Conservation (phyloP, 1,284 basidiomycete species). For the Trametes hirsuta region DNA sequence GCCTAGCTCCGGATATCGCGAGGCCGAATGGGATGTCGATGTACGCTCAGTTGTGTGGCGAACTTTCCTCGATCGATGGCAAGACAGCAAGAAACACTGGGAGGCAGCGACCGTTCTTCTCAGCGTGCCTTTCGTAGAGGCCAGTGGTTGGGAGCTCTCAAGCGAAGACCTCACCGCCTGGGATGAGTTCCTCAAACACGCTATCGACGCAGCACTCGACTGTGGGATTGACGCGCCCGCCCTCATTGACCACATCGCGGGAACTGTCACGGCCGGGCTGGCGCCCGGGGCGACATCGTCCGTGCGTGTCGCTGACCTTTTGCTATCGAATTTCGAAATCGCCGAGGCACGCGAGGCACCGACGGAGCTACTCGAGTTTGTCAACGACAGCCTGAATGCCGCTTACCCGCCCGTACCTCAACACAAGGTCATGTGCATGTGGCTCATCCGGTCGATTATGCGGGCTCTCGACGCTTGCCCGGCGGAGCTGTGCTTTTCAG, state of each 20-base stretch:
- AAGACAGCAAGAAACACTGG: conserved; percentile 45
- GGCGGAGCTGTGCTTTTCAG: conserved; percentile 42
- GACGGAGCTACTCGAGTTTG: conserved; percentile 50
- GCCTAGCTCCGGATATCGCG: conserved; percentile 28
- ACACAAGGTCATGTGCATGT: conserved; percentile 55
- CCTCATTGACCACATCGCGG: conserved; percentile 59
- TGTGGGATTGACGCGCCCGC: conserved; percentile 53
- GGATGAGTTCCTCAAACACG: conserved; percentile 56
- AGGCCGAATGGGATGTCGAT: conserved; percentile 40
- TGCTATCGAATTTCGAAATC: conserved; percentile 57
- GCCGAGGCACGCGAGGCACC: conserved; percentile 53
- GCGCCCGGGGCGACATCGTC: conserved; percentile 46
- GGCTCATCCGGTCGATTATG: conserved; percentile 62
- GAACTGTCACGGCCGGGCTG: conserved; percentile 46
- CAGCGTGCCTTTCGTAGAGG: conserved; percentile 61
- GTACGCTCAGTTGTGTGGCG: conserved; percentile 57
- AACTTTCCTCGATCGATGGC: conserved; percentile 57
- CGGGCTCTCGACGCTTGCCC: conserved; percentile 58
- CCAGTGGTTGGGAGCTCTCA: conserved; percentile 55
- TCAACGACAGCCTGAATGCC: conserved; percentile 57
- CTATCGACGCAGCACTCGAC: conserved; percentile 59
- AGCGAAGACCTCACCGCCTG: conserved; percentile 58
- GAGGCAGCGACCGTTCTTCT: conserved; percentile 59
- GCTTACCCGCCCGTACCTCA: conserved; percentile 69
- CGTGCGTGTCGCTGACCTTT: conserved; percentile 59